Conservation (phyloP, 2,329 filamentous ascomycete species). For the Phaeoacremonium minimum region DNA sequence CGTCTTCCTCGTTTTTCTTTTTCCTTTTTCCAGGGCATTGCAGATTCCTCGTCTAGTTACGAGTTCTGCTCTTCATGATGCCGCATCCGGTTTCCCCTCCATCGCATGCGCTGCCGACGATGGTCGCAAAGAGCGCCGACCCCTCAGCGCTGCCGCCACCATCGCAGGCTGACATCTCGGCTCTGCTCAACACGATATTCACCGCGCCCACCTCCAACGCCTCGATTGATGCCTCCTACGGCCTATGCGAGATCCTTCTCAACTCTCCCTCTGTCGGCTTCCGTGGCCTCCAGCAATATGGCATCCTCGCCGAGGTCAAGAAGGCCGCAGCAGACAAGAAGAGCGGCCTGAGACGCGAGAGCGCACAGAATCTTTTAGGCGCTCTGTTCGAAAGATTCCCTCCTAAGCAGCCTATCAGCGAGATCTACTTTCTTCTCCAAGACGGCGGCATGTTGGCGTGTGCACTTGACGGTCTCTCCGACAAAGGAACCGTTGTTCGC, state of each 20-base stretch:
- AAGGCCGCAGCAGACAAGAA: constrained; percentile 93
- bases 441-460: constrained; percentile 68
- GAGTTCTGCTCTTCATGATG: constrained; percentile 10
- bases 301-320: constrained; percentile 50
- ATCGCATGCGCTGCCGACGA: constrained; percentile 14
- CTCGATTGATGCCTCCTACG: constrained; percentile 62
- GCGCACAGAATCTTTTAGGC: constrained; percentile 90
- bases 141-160: constrained; percentile 50
- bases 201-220: constrained; percentile 63
- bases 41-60: not conserved
- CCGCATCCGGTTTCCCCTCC: constrained; percentile 13
- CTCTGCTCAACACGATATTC: constrained; percentile 65
- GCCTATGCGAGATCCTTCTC: constrained; percentile 55
- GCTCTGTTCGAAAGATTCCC: constrained; percentile 91
- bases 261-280: constrained; percentile 44
- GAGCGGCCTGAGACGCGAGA: constrained; percentile 77
- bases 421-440: constrained; percentile 78
- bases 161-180: constrained; percentile 60
- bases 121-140: constrained; percentile 14
- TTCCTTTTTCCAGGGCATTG: not conserved
- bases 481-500: constrained; percentile 84
- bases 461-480: constrained; percentile 79
- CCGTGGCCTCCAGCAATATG: constrained; percentile 47
- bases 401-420: constrained; percentile 68
- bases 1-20: not conserved